Evolutionary conservation across 2,329 filamentous ascomycete species (phyloP).

Genomic region (Stagonosporopsis vannaccii): DNA sequence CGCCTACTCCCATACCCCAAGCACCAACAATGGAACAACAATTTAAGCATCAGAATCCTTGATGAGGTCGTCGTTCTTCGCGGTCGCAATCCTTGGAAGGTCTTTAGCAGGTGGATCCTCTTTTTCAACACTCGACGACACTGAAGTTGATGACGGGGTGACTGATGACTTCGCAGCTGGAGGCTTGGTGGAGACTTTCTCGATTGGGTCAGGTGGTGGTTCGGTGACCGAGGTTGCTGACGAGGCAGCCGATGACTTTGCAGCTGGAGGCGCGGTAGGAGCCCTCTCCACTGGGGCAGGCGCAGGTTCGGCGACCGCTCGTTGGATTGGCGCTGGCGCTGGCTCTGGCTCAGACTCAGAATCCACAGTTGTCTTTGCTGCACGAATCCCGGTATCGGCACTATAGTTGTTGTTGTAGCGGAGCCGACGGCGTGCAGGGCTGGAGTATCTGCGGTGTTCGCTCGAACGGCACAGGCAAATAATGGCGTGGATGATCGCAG

Average conservation of each 20-base stretch:
- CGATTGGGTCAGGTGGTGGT: background rate
- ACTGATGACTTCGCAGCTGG: background rate
- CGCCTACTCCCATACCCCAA: conserved; percentile 11
- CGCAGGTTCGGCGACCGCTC: background rate
- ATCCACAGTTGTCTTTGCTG: background rate
- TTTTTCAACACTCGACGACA: conserved; percentile 12
- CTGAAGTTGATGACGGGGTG: conserved; percentile 6
- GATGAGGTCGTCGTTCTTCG: conserved; percentile 12
- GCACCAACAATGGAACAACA: conserved; percentile 3
- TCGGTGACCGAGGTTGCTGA: conserved; percentile 9
- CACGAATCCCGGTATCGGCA: background rate
- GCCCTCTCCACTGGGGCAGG: conserved; percentile 7
- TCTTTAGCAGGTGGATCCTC: background rate
- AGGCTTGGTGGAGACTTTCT: background rate
- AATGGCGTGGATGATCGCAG: conserved; percentile 18
- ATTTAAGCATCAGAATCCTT: conserved; percentile 4
- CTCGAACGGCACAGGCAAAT: conserved; percentile 20
- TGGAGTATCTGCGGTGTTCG: conserved; percentile 14
- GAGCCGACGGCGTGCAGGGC: conserved; percentile 12
- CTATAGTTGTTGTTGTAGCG: conserved; percentile 11
- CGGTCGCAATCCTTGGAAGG: background rate
- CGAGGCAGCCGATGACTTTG: conserved; percentile 2
- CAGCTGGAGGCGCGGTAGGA: background rate
- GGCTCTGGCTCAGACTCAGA: background rate
- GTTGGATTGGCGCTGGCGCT: background rate